phyloP scores from a whole-genome alignment of 2,329 filamentous ascomycete genomes.

The Apiospora aurea region DNA sequence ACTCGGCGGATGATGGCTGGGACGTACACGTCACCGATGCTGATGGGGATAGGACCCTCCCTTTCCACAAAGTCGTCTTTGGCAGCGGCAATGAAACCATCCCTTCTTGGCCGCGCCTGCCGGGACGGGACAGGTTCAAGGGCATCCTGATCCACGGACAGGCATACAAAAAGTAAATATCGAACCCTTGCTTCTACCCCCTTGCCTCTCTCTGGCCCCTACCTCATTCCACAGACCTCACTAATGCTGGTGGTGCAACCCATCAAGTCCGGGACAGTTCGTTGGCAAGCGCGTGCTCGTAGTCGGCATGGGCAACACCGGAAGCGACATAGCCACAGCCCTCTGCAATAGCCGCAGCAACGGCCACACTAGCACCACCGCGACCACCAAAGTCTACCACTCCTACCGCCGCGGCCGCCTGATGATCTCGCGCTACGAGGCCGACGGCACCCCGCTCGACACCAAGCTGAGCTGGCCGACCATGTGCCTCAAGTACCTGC shows the following conservation, averaged over 20 bases:
- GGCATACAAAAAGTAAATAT: slow-evolving; percentile 31
- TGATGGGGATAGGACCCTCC: slow-evolving; percentile 27
- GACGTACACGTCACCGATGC: slow-evolving; percentile 31
- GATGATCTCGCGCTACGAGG: slow-evolving; percentile 31
- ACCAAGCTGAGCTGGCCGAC: slow-evolving; percentile 30
- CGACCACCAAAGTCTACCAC: slow-evolving; percentile 31
- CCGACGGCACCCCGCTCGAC: slow-evolving; percentile 32
- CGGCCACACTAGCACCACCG: neutral
- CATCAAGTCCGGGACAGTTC: slow-evolving; percentile 27
- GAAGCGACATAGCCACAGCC: slow-evolving; percentile 30
- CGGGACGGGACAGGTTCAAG: slow-evolving; percentile 32
- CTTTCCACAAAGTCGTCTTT: slow-evolving; percentile 35
- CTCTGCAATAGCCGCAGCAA: slow-evolving; percentile 24
- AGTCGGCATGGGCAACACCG: slow-evolving; percentile 34
- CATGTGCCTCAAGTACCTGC: slow-evolving; percentile 34
- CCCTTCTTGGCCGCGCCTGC: slow-evolving; percentile 30
- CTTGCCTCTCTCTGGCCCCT: neutral
- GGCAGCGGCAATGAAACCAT: slow-evolving; percentile 30
- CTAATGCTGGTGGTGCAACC: neutral
- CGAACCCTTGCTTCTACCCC: neutral
- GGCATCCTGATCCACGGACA: slow-evolving; percentile 35
- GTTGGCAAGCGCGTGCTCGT: slow-evolving; percentile 32
- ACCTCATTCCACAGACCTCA: neutral
- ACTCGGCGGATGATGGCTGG: slow-evolving; percentile 30
- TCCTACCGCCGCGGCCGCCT: slow-evolving; percentile 32